Evolutionary conservation across 2,329 filamentous ascomycete species (phyloP).

Genomic region (Dactylellina haptotyla): DNA sequence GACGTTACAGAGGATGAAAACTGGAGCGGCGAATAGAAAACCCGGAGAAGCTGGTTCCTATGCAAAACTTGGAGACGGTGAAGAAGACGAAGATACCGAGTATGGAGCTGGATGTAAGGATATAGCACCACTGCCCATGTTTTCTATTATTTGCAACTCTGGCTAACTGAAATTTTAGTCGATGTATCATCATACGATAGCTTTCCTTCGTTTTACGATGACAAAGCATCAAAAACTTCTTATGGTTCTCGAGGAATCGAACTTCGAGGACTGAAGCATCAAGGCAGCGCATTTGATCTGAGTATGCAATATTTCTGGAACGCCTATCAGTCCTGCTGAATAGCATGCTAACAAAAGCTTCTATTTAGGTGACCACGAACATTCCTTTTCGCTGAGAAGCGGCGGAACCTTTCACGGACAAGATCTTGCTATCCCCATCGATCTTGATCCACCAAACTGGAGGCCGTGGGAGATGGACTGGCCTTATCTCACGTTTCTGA

Average conservation of each 20-base stretch:
- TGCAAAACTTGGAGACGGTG: constrained; percentile 30
- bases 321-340: not conserved
- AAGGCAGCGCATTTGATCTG: constrained; percentile 41
- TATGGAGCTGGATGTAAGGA: constrained; percentile 36
- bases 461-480: constrained; percentile 73
- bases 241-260: constrained; percentile 45
- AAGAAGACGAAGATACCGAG: constrained; percentile 25
- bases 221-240: constrained; percentile 38
- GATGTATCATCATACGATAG: constrained; percentile 51
- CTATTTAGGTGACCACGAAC: constrained; percentile 40
- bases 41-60: constrained; percentile 16
- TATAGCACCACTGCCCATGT: not conserved
- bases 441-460: constrained; percentile 67
- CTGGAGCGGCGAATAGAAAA: constrained; percentile 22
- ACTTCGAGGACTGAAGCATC: constrained; percentile 48
- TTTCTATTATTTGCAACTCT: not conserved
- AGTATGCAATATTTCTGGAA: constrained; percentile 9
- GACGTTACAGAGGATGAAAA: constrained; percentile 52
- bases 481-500: constrained; percentile 69
- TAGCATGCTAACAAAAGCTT: too few relatives aligned
- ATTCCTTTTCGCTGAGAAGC: constrained; percentile 29
- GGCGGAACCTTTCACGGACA: constrained; percentile 51
- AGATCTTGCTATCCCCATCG: constrained; percentile 43
- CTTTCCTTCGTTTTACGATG: constrained; percentile 46
- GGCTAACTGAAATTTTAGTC: constrained; percentile 12